A percentile compares a stretch with the other conserved stretches of the same genome.
These are phyloP conservation scores for Sarocladium kiliense DNA, from an alignment of 2,329 filamentous ascomycete species.

Conservation along the genomic window DNA sequence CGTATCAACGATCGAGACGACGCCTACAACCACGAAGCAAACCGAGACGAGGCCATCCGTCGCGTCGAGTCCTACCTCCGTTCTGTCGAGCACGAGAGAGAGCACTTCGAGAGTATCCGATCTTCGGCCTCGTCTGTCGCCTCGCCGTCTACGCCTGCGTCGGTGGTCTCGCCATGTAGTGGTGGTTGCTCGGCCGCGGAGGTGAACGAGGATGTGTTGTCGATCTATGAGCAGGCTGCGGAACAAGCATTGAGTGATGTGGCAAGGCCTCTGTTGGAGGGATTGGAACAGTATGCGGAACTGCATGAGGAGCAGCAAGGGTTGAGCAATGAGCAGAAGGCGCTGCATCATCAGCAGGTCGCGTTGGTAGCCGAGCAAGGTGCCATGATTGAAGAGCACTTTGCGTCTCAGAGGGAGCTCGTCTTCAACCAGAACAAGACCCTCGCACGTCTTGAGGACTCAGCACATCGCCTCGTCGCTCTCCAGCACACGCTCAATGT, in stretches of 20 bases:
- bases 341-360: slow-evolving; percentile 2
- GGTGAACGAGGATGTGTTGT: slow-evolving; percentile 20
- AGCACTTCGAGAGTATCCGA: slow-evolving; percentile 12
- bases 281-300: not conserved
- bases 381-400: not conserved
- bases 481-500: slow-evolving; percentile 14
- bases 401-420: not conserved
- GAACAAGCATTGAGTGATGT: slow-evolving; percentile 28
- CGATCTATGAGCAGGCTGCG: slow-evolving; percentile 24
- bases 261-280: slow-evolving; percentile 18
- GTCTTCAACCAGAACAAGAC: not conserved
- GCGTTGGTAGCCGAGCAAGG: not conserved
- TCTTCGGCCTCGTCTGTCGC: not conserved
- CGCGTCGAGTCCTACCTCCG: slow-evolving; percentile 20
- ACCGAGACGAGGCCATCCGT: slow-evolving; percentile 16
- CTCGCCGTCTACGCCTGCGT: not conserved
- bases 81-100: slow-evolving; percentile 19
- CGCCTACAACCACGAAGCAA: slow-evolving; percentile 14
- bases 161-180: not conserved
- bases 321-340: not conserved
- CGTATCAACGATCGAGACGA: slow-evolving; percentile 31
- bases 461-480: slow-evolving; percentile 12
- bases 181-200: not conserved
- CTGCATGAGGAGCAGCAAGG: slow-evolving; percentile 2
- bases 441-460: slow-evolving; percentile 14